Base-by-base conservation (phyloP, 352 stramenopile species). In the Bremia lactucae region DNA sequence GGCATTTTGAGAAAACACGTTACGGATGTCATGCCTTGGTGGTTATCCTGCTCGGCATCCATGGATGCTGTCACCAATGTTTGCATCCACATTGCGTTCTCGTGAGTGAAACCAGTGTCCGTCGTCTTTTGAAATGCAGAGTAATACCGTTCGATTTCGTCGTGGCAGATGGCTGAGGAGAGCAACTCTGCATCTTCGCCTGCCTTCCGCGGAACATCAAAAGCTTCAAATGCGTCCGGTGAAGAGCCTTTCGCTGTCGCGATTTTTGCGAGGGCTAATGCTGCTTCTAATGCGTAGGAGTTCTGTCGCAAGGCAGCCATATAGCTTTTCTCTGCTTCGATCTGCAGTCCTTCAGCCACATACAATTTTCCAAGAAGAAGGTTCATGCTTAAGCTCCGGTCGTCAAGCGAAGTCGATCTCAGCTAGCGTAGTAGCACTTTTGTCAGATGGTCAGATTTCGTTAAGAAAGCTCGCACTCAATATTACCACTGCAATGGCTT, bases 271-370 rank as follows among this genome's bases (percentile, higher is more conserved):
- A 88, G 62, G 8, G 69, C 72, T 40, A 91, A 28, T n/a, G 70
- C 62, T n/a, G 79, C 79, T 55, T 91, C 79, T 14, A 91, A 41
- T 14, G 79, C 79, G 33, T 88, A 91, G 22, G 79, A 76, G 40
- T 87, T 88, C 26, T 73, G 58, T 36, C 56, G 51, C 11, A 91
- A 50, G 8, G 72, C 79, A 36, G 36, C 29, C 11, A 42, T 51
- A 42, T 83, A 91, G 35, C 55, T 56, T 16, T 79, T 68, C 40
- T 91, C 72, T 1, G 75, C 79, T 35, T 85, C 76, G 37, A 57
- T 76, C 37, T 62, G 53, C 9, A 87, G 41, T 3, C 73, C 72
- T 57, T 88, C 69, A 26, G 49, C 51, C 13, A 66, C 23, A 33
- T 85, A 84, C 10, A 91, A 56, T 21, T 72, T 80, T 1, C 69